Evolutionary conservation across 768 basidiomycete species (phyloP), one percentile per base, ranked within the genome.

Genomic region (Trametes cinnabarina): DNA sequence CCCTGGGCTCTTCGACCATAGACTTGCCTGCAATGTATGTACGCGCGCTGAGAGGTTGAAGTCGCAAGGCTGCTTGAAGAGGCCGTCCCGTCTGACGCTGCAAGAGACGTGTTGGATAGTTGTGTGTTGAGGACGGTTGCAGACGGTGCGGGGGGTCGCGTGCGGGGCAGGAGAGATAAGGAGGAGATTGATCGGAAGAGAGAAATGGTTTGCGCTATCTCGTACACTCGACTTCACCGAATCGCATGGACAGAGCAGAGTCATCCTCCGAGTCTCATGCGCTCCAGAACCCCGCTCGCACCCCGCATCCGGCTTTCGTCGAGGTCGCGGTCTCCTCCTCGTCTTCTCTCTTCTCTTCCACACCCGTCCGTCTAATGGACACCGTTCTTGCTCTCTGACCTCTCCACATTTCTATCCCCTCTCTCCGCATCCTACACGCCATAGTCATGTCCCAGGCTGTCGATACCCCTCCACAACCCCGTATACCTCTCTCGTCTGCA

Each of bases 251-350:
- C 40, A 51, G 43, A 58, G 57, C 40, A 51, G 43, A 58, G 57
- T 58, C 57, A 58, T 35, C 46, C 12, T 28, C 32, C 3, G 12
- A 26, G 8, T 32, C 25, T n/a, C n/a, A 37, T 51, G 44, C 37
- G 44, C 44, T 52, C 57, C 57, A 58, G 57, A 58, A 47, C 57
- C 37, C 49, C 56, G n/a, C n/a, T n/a, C n/a, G n/a, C n/a, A 51
- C 56, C 41, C 53, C 23, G 20, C 53, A 32, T 30, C 41, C 51
- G 32, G 35, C 34, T 22, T 34, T 11, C 49, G 20, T 5, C 37
- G 5, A 8, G 37, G n/a, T 10, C 37, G 11, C n/a, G 37, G 25
- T 23, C 30, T 25, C 42, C 40, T 25, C 15, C 23, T 20, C 30
- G n/a, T n/a, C 15, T 19, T 17, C 6, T 12, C 30, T 35, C 9